Conservation (phyloP, 108 stramenopile genomes). For the Craspedostauros australis region DNA sequence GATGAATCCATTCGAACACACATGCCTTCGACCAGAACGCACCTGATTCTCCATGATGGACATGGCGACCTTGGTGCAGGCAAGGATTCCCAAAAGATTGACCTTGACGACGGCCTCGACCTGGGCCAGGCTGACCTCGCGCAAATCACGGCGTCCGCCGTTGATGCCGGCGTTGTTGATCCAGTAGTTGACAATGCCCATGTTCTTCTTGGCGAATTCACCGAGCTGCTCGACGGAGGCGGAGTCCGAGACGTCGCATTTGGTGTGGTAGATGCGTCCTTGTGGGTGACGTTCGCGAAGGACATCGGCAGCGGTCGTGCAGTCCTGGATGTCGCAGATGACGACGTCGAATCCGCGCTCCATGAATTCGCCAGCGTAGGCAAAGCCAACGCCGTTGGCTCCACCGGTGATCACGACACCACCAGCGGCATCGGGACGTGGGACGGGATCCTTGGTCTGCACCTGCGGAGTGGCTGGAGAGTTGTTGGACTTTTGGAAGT, state of each 20-base stretch:
- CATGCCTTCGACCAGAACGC: not conserved
- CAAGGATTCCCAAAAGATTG: constrained; percentile 80
- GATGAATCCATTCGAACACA: not conserved
- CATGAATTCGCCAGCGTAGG: constrained; percentile 91
- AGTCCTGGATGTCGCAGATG: constrained; percentile 86
- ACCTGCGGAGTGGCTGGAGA: too few species aligned
- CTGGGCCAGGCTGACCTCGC: constrained; percentile 60
- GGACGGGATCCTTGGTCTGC: too few species aligned
- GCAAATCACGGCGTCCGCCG: constrained; percentile 78
- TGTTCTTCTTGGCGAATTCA: constrained; percentile 66
- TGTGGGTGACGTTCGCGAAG: constrained; percentile 55
- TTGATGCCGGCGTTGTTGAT: constrained; percentile 91
- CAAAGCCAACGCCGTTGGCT: constrained; percentile 87
- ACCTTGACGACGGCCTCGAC: constrained; percentile 81
- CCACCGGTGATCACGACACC: constrained; percentile 81
- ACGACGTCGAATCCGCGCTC: constrained; percentile 82
- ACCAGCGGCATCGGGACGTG: too few species aligned
- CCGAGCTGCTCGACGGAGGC: constrained; percentile 57
- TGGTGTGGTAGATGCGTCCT: constrained; percentile 67
- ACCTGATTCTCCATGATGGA: constrained; percentile 80
- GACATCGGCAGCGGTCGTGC: constrained; percentile 60
- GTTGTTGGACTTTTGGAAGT: too few species aligned
- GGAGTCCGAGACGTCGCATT: constrained; percentile 81
- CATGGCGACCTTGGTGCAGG: constrained; percentile 85
- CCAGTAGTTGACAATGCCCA: constrained; percentile 86